Evolutionary conservation across 179 eudicot genomes (phyloP), one percentile per base, ranked within the genome.

Genomic region (Spergularia azorica): DNA sequence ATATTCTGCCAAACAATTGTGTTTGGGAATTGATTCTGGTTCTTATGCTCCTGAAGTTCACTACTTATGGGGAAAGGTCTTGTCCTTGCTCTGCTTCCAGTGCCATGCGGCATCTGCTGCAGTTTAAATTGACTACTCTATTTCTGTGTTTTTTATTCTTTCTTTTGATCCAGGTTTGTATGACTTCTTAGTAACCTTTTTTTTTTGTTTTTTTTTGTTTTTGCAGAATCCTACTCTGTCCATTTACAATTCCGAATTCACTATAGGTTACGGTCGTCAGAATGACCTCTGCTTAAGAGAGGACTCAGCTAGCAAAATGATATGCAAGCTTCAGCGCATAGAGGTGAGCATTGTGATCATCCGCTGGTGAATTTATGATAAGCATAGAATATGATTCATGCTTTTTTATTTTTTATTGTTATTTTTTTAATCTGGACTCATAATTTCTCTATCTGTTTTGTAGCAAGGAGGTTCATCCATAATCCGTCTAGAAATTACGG

Each of bases 251-350:
- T 81, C 91, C 15, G 83, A 82, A 56, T 95, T 88, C 78, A 91
- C 98, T 62, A 89, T 95, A 84, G 98, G 99, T 73, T 89, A 90
- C 76, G 90, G 94, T 72, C 89, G 87, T 81, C 92, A 88, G 72
- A 91, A 95, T 81, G 84, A 90, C 84, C 91, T 95, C 81, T 84
- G 83, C 43, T 72, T 95, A 58, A 84, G 83, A 62, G 99, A 95
- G 82, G 83, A 87, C 63, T 84, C 90, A 59, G 79, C 87, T 71
- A 87, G 96, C 84, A 91, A 91, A 85, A 70, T 79, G 39, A 78
- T 95, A 82, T 95, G 99, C 81, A 89, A 72, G 73, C 80, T 95
- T 82, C 91, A 87, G 86, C 99, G 85, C 61, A 73, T 76, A 32
- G 90, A 89, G 83, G 87, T 85, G 84, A 82, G 84, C 81, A 84